A percentile compares a stretch with the other conserved stretches of the same genome.
These are phyloP conservation scores for Trypanosoma vivax DNA, from an alignment of 208 protist species.

Conservation along the genomic window DNA sequence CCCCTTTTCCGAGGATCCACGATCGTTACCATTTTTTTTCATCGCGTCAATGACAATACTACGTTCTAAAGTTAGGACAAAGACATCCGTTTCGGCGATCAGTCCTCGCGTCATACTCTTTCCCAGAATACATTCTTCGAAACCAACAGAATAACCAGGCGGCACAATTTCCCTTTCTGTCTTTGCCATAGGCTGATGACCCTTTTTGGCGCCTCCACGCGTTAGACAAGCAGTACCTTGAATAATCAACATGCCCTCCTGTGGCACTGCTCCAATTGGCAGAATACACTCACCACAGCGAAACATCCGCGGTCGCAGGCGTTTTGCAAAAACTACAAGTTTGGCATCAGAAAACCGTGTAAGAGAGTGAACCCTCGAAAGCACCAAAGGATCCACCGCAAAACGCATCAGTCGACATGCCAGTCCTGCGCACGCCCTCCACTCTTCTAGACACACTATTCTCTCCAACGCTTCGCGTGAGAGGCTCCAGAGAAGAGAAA, in stretches of 20 bases:
- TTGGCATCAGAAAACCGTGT: constrained; percentile 20
- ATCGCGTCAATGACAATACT: constrained; percentile 27
- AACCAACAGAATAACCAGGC: constrained; percentile 31
- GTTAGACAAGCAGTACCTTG: constrained; percentile 14
- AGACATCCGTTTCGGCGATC: constrained; percentile 25
- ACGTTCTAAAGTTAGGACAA: constrained; percentile 34
- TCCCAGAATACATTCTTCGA: constrained; percentile 44
- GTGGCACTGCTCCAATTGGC: constrained; percentile 11
- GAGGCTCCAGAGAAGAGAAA: constrained; percentile 61
- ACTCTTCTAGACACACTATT: constrained; percentile 23
- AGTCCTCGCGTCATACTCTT: constrained; percentile 21
- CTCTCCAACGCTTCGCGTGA: constrained; percentile 15
- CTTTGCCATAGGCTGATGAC: not conserved
- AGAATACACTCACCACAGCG: constrained; percentile 29
- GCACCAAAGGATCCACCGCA: not conserved
- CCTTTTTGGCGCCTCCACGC: not conserved
- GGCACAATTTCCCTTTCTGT: not conserved
- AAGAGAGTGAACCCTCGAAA: constrained; percentile 41
- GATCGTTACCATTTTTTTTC: constrained; percentile 1
- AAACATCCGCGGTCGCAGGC: constrained; percentile 31
- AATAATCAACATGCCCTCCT: constrained; percentile 25
- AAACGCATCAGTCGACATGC: constrained; percentile 18
- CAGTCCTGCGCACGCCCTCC: constrained; percentile 21
- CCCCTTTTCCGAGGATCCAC: not conserved
- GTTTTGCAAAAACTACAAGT: constrained; percentile 22